Percentiles rank a stretch among this genome's conserved stretches.
phyloP scores from a whole-genome alignment of 805 yeast genomes.

The Ogataea pini region DNA sequence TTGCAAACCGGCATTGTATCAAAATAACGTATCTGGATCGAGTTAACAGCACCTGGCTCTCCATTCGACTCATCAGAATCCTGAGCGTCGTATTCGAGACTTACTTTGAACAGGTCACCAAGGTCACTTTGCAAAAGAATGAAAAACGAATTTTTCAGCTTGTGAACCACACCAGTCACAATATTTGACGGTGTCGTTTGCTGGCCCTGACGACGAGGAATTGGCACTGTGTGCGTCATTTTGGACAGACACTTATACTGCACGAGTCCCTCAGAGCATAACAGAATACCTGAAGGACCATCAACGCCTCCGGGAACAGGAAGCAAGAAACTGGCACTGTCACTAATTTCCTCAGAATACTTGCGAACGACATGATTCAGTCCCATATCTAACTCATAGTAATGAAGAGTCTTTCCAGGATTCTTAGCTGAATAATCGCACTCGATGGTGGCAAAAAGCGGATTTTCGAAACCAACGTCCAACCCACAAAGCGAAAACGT shows the following conservation, averaged over 20 bases:
- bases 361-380: conserved; percentile 69
- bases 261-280: conserved; percentile 59
- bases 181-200: conserved; percentile 37
- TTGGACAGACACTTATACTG: conserved; percentile 48
- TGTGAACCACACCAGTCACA: conserved; percentile 63
- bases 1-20: conserved; percentile 69
- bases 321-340: conserved; percentile 53
- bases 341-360: conserved; percentile 41
- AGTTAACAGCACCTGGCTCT: conserved; percentile 37
- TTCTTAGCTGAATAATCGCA: conserved; percentile 44
- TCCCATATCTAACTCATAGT: conserved; percentile 85
- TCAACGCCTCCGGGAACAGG: conserved; percentile 72
- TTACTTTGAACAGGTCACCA: conserved; percentile 78
- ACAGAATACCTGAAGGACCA: conserved; percentile 68
- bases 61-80: conserved; percentile 41
- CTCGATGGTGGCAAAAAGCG: conserved; percentile 81
- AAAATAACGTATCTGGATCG: conserved; percentile 62
- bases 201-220: conserved; percentile 51
- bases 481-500: conserved; percentile 58
- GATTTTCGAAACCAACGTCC: conserved; percentile 81
- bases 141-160: conserved; percentile 62
- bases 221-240: conserved; percentile 42
- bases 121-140: conserved; percentile 64
- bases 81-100: conserved; percentile 45
- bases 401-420: conserved; percentile 44